Percentiles rank a stretch among this genome's conserved stretches.
Conservation (phyloP, 2,329 filamentous ascomycete genomes). For the Pyricularia sp. region DNA sequence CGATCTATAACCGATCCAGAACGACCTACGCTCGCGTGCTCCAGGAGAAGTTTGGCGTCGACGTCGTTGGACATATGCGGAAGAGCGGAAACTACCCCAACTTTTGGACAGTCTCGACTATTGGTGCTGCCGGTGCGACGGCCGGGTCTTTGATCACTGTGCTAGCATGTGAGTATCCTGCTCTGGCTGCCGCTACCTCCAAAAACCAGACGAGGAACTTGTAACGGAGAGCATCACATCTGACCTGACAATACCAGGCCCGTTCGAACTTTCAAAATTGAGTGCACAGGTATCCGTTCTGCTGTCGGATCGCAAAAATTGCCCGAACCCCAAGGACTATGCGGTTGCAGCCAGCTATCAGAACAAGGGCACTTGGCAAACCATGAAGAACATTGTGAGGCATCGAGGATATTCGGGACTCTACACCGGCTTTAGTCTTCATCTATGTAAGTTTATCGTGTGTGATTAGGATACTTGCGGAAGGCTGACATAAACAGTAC, state of each 20-base stretch:
- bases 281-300: slow-evolving; percentile 78
- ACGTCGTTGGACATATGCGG: slow-evolving; percentile 66
- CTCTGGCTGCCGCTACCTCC: slow-evolving; percentile 1
- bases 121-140: slow-evolving; percentile 68
- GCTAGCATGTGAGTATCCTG: slow-evolving; percentile 54
- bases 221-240: not conserved
- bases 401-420: slow-evolving; percentile 64
- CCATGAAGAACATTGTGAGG: slow-evolving; percentile 66
- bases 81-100: slow-evolving; percentile 62
- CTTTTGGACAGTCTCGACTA: slow-evolving; percentile 64
- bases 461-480: not conserved
- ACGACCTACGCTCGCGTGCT: slow-evolving; percentile 64
- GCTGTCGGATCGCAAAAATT: slow-evolving; percentile 50
- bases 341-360: slow-evolving; percentile 60
- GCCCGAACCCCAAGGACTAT: slow-evolving; percentile 38
- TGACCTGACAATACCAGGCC: slow-evolving; percentile 35
- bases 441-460: slow-evolving; percentile 51
- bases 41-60: slow-evolving; percentile 54
- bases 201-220: not conserved
- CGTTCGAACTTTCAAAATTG: slow-evolving; percentile 84
- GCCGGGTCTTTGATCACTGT: slow-evolving; percentile 73
- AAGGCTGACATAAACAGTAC: slow-evolving; percentile 37
- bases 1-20: slow-evolving; percentile 64
- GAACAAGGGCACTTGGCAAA: slow-evolving; percentile 68
- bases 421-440: slow-evolving; percentile 72